These are phyloP conservation scores for Colletotrichum sp. DNA, from an alignment of 2,329 filamentous ascomycete genomes.

Conservation along the genomic window DNA sequence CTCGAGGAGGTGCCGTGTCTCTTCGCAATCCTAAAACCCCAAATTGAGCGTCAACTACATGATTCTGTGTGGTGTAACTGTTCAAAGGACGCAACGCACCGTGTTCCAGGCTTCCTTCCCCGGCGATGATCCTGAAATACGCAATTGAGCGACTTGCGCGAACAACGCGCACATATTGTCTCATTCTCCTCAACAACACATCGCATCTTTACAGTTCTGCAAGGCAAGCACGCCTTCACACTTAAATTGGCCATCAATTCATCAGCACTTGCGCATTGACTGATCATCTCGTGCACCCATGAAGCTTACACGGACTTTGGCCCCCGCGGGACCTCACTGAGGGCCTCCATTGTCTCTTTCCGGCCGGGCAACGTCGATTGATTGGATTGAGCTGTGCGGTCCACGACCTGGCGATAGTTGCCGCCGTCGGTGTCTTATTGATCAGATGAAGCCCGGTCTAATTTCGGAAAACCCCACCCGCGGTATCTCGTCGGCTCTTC, in stretches of 20 bases:
- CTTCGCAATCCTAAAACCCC: background rate
- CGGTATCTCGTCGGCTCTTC: background rate
- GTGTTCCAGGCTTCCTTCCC: conserved; percentile 41
- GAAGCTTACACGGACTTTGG: background rate
- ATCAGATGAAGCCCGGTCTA: background rate
- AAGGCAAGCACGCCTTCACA: conserved; percentile 38
- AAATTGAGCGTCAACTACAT: background rate
- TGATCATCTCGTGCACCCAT: background rate
- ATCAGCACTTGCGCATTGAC: background rate
- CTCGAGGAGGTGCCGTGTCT: background rate
- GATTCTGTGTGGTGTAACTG: background rate
- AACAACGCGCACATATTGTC: conserved; percentile 39
- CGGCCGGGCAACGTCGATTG: background rate
- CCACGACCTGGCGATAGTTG: background rate
- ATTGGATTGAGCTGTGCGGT: background rate
- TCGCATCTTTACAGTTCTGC: conserved; percentile 44
- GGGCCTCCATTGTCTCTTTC: background rate
- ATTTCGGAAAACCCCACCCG: background rate
- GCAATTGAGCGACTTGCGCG: conserved; percentile 40
- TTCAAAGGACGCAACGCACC: conserved; percentile 23
- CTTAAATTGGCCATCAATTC: background rate
- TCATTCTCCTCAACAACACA: conserved; percentile 29
- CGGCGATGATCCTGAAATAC: conserved; percentile 43
- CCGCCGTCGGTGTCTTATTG: background rate
- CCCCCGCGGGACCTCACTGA: background rate